These are phyloP conservation scores for Pseudogymnoascus sp. DNA, from an alignment of 2,329 filamentous ascomycete genomes.

Conservation along the genomic window DNA sequence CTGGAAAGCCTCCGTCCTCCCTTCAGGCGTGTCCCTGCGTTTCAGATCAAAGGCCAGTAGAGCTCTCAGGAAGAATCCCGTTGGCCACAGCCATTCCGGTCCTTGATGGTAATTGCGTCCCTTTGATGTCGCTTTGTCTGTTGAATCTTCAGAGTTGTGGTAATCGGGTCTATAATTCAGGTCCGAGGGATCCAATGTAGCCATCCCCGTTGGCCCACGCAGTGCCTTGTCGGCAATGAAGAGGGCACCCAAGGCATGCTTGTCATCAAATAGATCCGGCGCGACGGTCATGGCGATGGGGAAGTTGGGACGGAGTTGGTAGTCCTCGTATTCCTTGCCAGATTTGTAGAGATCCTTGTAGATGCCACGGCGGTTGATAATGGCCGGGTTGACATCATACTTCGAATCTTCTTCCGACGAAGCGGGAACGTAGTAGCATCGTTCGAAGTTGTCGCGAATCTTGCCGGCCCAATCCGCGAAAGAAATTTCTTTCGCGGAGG, in stretches of 20 bases:
- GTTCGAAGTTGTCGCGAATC: conserved; percentile 81
- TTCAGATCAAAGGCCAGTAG: conserved; percentile 82
- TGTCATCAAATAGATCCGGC: conserved; percentile 71
- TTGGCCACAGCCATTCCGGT: conserved; percentile 97
- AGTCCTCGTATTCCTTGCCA: conserved; percentile 94
- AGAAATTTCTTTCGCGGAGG: conserved; percentile 46
- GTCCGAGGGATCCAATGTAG: conserved; percentile 85
- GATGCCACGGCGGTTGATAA: conserved; percentile 87
- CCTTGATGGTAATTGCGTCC: conserved; percentile 97
- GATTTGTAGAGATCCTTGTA: conserved; percentile 97
- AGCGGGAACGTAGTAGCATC: conserved; percentile 77
- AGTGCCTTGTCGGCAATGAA: conserved; percentile 71
- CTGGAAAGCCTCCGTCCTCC: conserved; percentile 81
- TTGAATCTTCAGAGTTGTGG: conserved; percentile 86
- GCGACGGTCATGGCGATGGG: conserved; percentile 92
- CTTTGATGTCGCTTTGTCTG: conserved; percentile 85
- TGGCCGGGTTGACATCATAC: conserved; percentile 69
- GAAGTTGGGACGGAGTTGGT: conserved; percentile 91
- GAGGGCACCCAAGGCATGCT: conserved; percentile 71
- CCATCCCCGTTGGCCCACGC: conserved; percentile 86
- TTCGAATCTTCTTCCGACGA: conserved; percentile 59
- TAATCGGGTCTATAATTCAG: conserved; percentile 93
- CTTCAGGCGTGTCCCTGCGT: conserved; percentile 56
- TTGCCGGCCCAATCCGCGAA: conserved; percentile 71
- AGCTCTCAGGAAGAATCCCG: conserved; percentile 88